These are phyloP conservation scores for Colletotrichum acutatum DNA, from an alignment of 2,329 filamentous ascomycete species.

Conservation along the genomic window DNA sequence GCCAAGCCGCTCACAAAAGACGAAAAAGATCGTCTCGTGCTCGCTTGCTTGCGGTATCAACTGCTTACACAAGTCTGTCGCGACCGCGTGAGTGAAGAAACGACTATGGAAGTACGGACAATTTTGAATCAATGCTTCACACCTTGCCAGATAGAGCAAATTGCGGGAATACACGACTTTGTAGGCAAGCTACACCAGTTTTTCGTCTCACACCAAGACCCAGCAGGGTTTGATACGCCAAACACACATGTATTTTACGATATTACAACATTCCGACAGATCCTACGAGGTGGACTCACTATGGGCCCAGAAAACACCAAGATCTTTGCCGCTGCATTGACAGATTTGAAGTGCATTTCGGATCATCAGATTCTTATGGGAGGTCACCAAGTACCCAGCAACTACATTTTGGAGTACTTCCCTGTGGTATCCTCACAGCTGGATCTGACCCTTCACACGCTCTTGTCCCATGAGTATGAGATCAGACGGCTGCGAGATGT, in stretches of 20 bases:
- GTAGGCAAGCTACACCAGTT: background rate
- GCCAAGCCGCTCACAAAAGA: background rate
- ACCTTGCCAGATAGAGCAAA: background rate
- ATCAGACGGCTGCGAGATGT: background rate
- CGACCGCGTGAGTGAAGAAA: background rate
- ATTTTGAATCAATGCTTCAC: background rate
- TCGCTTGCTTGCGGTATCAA: background rate
- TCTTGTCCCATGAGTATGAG: background rate
- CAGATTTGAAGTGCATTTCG: background rate
- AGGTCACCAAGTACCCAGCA: background rate
- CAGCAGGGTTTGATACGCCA: background rate
- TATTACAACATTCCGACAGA: background rate
- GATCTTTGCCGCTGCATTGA: background rate
- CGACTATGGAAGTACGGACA: background rate
- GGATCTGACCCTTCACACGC: background rate
- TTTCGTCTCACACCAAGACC: background rate
- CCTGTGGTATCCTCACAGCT: background rate
- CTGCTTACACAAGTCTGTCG: background rate
- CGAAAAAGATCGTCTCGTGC: background rate
- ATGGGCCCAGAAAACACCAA: background rate
- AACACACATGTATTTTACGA: background rate
- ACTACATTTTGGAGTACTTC: background rate
- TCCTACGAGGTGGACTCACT: background rate
- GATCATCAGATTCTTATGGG: background rate
- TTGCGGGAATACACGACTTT: background rate